Evolutionary conservation across 352 stramenopile species (phyloP).

Genomic region (Globisporangium mamillatum): DNA sequence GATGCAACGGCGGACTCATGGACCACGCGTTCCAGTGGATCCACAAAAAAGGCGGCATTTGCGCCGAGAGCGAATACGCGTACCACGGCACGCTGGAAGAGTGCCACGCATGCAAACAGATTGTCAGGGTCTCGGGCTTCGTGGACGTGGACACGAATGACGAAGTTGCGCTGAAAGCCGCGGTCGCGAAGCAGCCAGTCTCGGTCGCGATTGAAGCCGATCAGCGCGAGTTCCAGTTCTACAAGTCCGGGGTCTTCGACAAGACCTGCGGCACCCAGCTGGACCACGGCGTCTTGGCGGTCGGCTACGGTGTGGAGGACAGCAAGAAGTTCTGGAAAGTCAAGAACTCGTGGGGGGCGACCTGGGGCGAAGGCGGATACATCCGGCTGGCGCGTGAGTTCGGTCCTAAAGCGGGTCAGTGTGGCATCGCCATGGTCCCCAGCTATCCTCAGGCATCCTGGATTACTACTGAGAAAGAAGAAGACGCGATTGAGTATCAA

Average conservation of each 20-base stretch:
- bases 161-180: conserved; percentile 75
- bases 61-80: conserved; percentile 67
- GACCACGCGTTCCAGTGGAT: conserved; percentile 93
- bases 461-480: conserved; percentile 1
- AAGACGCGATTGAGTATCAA: neutral
- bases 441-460: conserved; percentile 26
- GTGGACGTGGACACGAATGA: conserved; percentile 47
- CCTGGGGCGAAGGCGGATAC: conserved; percentile 95
- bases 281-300: conserved; percentile 95
- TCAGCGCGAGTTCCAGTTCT: conserved; percentile 96
- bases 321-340: conserved; percentile 83
- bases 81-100: conserved; percentile 59
- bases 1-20: conserved; percentile 89
- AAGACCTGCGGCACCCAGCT: conserved; percentile 76
- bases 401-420: conserved; percentile 20
- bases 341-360: conserved; percentile 97
- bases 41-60: conserved; percentile 70
- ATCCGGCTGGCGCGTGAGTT: conserved; percentile 86
- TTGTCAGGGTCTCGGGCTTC: conserved; percentile 47
- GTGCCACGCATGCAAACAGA: conserved; percentile 32
- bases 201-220: conserved; percentile 92
- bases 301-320: conserved; percentile 90
- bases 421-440: conserved; percentile 28
- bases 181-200: conserved; percentile 92
- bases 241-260: conserved; percentile 90